Conservation (phyloP, 2,329 filamentous ascomycete genomes). For the Blastomyces parvus region DNA sequence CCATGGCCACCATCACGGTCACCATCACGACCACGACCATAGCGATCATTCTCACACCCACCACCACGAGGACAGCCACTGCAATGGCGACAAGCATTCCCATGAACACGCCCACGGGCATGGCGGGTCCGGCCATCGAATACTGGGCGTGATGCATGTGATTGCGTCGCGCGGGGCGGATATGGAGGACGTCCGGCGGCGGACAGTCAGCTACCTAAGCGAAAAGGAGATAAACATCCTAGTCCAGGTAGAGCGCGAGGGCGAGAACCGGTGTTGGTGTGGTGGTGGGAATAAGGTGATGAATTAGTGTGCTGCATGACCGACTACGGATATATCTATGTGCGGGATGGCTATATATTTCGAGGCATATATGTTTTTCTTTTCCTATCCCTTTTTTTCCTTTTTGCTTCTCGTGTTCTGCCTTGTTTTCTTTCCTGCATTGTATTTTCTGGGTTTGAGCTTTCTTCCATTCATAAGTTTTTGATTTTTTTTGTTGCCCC, state of each 20-base stretch:
- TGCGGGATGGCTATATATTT: background rate
- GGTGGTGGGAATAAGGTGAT: slow-evolving; percentile 37
- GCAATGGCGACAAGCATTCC: slow-evolving; percentile 19
- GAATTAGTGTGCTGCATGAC: background rate
- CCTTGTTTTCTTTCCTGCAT: background rate
- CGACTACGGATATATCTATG: background rate
- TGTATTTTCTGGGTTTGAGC: background rate
- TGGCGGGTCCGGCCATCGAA: slow-evolving; percentile 29
- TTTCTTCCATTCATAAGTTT: background rate
- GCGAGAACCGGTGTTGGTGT: slow-evolving; percentile 59
- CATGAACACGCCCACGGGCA: slow-evolving; percentile 21
- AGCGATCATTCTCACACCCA: slow-evolving; percentile 24
- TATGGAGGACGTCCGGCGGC: slow-evolving; percentile 70
- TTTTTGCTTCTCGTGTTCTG: background rate
- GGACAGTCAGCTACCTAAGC: slow-evolving; percentile 62
- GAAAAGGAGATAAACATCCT: slow-evolving; percentile 69
- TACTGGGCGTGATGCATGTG: slow-evolving; percentile 80
- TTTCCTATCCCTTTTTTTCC: background rate
- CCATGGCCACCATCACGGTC: slow-evolving; percentile 24
- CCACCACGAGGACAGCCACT: slow-evolving; percentile 16
- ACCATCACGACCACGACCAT: slow-evolving; percentile 24
- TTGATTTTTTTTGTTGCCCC: background rate
- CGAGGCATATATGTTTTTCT: background rate
- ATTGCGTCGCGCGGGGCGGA: slow-evolving; percentile 63
- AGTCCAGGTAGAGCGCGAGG: slow-evolving; percentile 79